Base-by-base conservation (phyloP, 352 stramenopile species). In the Pythium scleroteichum region DNA sequence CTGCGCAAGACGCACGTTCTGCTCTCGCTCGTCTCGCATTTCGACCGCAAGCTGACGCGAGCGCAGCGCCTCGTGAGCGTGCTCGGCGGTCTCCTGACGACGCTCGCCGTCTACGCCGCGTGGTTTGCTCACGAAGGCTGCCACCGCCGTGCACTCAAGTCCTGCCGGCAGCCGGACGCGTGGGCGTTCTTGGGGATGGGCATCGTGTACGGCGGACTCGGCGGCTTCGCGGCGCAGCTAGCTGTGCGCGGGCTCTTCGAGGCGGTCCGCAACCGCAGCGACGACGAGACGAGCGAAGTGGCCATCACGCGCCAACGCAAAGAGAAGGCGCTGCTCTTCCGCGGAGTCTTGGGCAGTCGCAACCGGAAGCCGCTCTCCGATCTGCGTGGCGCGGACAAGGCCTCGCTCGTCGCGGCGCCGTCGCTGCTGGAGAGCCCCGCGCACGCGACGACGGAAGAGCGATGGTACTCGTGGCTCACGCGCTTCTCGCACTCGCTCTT, bases 321-420 rank as follows among this genome's bases (percentile, higher is more conserved):
- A 54, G 84, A 93, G 48, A 91, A 90, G 49, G 76, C 90, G 10
- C 59, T 91, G 51, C 57, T 90, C 8, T 90, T 88, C 42, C 75
- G 75, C 6, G 62, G 64, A 3, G 47, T 75, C 19, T 79, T 79
- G n/a, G 41, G 66, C 16, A 55, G 29, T 13, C 24, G 33, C 17
- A 17, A 8, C 50, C 16, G 42, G 24, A 27, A 47, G 23, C 23
- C 50, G 6, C 46, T 47, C 22, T 27, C 20, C 14, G 22, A 64
- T 5, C 17, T 27, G 16, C 27, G 32, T 10, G 22, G 5, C 14
- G 27, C 35, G 13, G 29, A 45, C 29, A 13, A 19, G 6, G 23
- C 24, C 24, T 19, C 22, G 12, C 9, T 38, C 19, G 33, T 47
- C 56, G 1, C 29, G 29, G 29, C 29, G 29, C 10, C 29, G 29